Evolutionary conservation across 2,329 filamentous ascomycete genomes (phyloP).

Genomic region (Tetracladium maxilliforme): DNA sequence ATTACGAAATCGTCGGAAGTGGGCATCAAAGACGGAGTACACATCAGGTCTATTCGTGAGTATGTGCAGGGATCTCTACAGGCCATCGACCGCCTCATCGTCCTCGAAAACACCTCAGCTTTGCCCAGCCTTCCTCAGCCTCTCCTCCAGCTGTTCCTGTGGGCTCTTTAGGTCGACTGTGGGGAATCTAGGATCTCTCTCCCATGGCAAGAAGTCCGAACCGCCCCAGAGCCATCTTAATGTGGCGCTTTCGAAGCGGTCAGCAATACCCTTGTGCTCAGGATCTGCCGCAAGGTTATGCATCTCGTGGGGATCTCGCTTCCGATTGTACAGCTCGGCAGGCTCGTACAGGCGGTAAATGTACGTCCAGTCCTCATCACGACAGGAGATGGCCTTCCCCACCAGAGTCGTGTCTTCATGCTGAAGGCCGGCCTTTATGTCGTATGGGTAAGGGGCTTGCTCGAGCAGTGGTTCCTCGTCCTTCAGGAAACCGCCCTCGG

Average conservation of each 20-base stretch:
- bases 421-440: constrained; percentile 27
- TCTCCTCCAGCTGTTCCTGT: constrained; percentile 4
- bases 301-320: constrained; percentile 19
- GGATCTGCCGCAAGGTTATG: constrained; percentile 20
- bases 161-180: constrained; percentile 17
- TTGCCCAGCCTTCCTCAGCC: constrained; percentile 1
- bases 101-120: no score
- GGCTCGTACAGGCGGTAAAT: constrained; percentile 29
- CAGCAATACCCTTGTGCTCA: constrained; percentile 8
- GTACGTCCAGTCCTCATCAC: constrained; percentile 22
- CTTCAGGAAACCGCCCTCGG: constrained; percentile 26
- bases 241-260: constrained; percentile 15
- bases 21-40: no score
- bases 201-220: constrained; percentile 19
- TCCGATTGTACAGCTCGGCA: constrained; percentile 24
- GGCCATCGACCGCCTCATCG: constrained; percentile 11
- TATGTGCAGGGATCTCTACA: not conserved
- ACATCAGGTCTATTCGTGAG: not conserved
- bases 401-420: constrained; percentile 26
- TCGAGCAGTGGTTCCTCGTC: constrained; percentile 29
- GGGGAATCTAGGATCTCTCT: constrained; percentile 18
- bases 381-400: constrained; percentile 23
- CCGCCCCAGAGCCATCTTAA: constrained; percentile 21
- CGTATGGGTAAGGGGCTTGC: constrained; percentile 25
- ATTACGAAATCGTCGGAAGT: no score